Base-by-base conservation (phyloP, 2,329 filamentous ascomycete species). In the Talaromyces rugulosus region DNA sequence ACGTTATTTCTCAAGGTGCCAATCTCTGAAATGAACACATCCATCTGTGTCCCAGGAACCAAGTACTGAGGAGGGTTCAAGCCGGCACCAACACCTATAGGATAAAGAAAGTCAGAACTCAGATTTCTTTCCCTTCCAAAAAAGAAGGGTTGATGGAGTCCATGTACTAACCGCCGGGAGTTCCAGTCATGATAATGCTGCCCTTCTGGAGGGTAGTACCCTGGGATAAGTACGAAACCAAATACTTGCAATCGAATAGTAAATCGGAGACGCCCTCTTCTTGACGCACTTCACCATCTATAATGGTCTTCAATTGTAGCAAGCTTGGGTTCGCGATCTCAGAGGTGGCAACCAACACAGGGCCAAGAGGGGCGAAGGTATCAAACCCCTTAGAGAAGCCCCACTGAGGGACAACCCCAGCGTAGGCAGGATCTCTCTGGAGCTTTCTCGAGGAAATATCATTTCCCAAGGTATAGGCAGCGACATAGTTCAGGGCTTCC, bases 381-480 rank as follows among this genome's bases (percentile, higher is more conserved):
- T 87, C 83, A 59, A 86, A 86, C 0, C 82, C 81, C 65, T 86
- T 86, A 16, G 76, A 79, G 64, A 85, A 86, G 0, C 80, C 78
- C 81, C 82, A 86, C 67, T 87, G 84, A 0, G 83, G 83, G 0
- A 85, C 80, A 0, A 72, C 76, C 0, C 83, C 83, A 0, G 83
- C 83, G 2, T 79, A 72, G 0, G 69, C 70, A 0, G 81, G 79
- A 23, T 85, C 79, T 3, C 81, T 72, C 64, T 87, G 84, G 36
- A 80, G 72, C 63, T 83, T 83, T 0, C 84, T 78, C 0, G 79
- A 77, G 0, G 81, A 82, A 0, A 87, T 75, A 65, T 87, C 84
- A 65, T 87, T 87, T 33, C 82, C 82, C 33, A 72, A 73, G 0
- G 81, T 80, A 67, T 85, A 87, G 6, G 78, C 85, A 1, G 80